These are phyloP conservation scores for Anacardium occidentale DNA, from an alignment of 345 rosid species.

Conservation along the genomic window DNA sequence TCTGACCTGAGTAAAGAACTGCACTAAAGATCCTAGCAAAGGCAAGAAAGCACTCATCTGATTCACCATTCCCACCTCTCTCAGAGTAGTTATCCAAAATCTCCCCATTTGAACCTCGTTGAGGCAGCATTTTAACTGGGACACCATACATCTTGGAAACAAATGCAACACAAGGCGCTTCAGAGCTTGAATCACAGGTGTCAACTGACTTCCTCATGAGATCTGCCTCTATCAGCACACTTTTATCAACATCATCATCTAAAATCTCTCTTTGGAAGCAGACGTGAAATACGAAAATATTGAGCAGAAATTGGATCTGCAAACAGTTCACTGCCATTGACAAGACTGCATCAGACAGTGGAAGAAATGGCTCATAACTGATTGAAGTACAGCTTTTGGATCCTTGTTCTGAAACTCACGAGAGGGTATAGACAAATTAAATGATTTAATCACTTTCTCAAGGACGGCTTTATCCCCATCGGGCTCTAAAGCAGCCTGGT, in stretches of 20 bases:
- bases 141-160: slow-evolving; percentile 95
- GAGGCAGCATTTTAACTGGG: slow-evolving; percentile 77
- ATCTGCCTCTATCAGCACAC: slow-evolving; percentile 60
- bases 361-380: slow-evolving; percentile 92
- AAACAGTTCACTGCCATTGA: slow-evolving; percentile 85
- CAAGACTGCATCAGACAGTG: slow-evolving; percentile 76
- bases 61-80: slow-evolving; percentile 49
- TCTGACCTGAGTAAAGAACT: slow-evolving; percentile 61
- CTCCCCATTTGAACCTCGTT: slow-evolving; percentile 66
- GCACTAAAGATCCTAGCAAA: slow-evolving; percentile 96
- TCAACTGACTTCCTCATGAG: slow-evolving; percentile 72
- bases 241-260: slow-evolving; percentile 39
- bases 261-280: slow-evolving; percentile 69
- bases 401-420: slow-evolving; percentile 94
- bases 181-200: slow-evolving; percentile 61
- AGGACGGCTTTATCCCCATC: slow-evolving; percentile 59
- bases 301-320: slow-evolving; percentile 83
- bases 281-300: slow-evolving; percentile 55
- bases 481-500: slow-evolving; percentile 68
- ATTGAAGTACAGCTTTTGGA: slow-evolving; percentile 70
- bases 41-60: slow-evolving; percentile 94
- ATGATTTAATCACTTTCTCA: slow-evolving; percentile 66
- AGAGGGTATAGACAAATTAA: slow-evolving; percentile 63
- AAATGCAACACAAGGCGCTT: slow-evolving; percentile 78
- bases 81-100: slow-evolving; percentile 45